Base-by-base conservation (phyloP, 805 yeast species). In the Teunomyces panamensis region DNA sequence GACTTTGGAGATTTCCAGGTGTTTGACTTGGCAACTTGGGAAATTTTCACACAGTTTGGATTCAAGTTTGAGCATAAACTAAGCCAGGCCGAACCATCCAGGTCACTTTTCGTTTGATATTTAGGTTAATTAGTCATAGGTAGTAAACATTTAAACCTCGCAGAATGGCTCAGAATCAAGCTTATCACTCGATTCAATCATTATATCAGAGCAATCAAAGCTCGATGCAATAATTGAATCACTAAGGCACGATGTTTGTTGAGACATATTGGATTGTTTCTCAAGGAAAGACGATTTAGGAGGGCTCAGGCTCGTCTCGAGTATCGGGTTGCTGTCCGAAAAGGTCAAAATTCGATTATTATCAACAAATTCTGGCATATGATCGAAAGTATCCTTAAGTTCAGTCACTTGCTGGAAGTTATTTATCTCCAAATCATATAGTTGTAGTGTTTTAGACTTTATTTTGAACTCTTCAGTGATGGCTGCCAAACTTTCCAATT, bases 21-120 rank as follows among this genome's bases (percentile, higher is more conserved):
- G 14, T 73, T 73, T 57, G 77, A 72, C 56, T 63, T 71, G 48
- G 54, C 58, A 27, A 50, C 64, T 9, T 73, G 78, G 78, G 77
- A 73, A 43, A 68, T 69, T 9, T 65, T 63, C 46, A 54, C 64
- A 30, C 72, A 71, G 50, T 53, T 60, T 52, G 71, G 67, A 4
- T 69, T 70, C 57, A 67, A 59, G 49, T 65, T 71, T 48, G 77
- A 73, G 46, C 55, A 57, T 16, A 60, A 54, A 34, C 55, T 65
- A 45, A 59, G 69, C 50, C 69, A 66, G 46, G 43, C 56, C 7
- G 61, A 55, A 39, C 73, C 75, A 10, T 57, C 68, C 5, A 47
- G 39, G 41, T 36, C 36, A 14, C 51, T 53, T 39, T 37, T 37
- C 26, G 49, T 49, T 29, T 51, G 43, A 44, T 16, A 13, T 27